Evolutionary conservation across 495 filamentous ascomycete species (phyloP), one percentile per base, ranked within the genome.

Genomic region (Apiosordaria backusii): DNA sequence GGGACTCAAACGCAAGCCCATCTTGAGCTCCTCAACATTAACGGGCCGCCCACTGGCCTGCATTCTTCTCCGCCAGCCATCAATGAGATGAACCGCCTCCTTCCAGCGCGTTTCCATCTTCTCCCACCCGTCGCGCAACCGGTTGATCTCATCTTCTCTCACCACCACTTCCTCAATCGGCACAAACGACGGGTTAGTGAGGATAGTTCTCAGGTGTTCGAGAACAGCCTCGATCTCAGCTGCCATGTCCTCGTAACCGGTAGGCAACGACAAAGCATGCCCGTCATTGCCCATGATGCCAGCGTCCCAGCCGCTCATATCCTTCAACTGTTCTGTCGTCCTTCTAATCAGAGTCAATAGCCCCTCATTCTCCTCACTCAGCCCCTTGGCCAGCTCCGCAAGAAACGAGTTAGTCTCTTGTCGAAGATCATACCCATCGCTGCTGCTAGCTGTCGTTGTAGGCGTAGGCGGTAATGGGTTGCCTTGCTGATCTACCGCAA

Each of bases 111-210:
- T 83, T 76, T 97, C 92, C 89, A 98, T 93, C 75, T 88, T 92
- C 75, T 93, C 91, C 87, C 93, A 96, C 23, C 92, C 91, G 64
- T 90, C 86, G 26, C 90, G 87, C 15, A 98, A 79, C 66, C 90
- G 81, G 22, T 84, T 81, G 65, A 99, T 97, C 71, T 97, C 93
- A 54, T 96, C 90, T 65, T 99, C 94, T 27, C 94, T 86, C 19
- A 93, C 80, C 66, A 93, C 91, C 6, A 97, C 91, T 75, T 97
- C 84, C 73, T 98, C 96, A n/a, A 99, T 83, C 0, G 95, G 91
- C 29, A 97, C 95, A 76, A 98, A 99, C 9, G 91, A 94, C 4
- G 95, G 95, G 68, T 97, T 97, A 13, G 93, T 97, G 26, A 99
- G 81, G 45, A 99, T 82, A 4, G 83, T 90, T 67, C 88, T 85